These are phyloP conservation scores for Malus asiatica DNA, from an alignment of 306 rosid genomes.

Conservation along the genomic window DNA sequence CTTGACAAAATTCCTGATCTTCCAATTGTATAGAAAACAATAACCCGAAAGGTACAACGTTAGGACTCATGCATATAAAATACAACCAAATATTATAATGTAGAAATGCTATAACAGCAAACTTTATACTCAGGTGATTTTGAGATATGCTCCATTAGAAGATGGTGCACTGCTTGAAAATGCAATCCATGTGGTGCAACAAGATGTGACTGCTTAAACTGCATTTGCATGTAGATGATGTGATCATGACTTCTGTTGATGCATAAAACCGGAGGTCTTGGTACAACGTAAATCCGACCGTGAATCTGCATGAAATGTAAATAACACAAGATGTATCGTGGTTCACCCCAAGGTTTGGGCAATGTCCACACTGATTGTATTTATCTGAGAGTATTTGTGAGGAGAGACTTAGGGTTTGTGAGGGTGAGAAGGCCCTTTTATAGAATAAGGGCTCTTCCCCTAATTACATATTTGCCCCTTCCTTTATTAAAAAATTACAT, in stretches of 20 bases:
- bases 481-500: too few relatives aligned
- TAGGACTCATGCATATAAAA: constrained; percentile 12
- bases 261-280: too few relatives aligned
- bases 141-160: constrained; percentile 66
- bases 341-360: too few relatives aligned
- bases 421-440: too few relatives aligned
- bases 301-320: too few relatives aligned
- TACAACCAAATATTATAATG: constrained; percentile 11
- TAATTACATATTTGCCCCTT: too few relatives aligned
- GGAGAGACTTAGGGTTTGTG: too few relatives aligned
- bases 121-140: constrained; percentile 81
- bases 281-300: too few relatives aligned
- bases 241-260: constrained; percentile 1
- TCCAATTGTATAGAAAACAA: constrained; percentile 76
- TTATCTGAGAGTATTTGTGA: too few relatives aligned
- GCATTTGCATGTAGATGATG: constrained; percentile 19
- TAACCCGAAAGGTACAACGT: constrained; percentile 48
- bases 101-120: not conserved
- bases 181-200: constrained; percentile 71
- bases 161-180: constrained; percentile 60
- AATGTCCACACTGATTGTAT: too few relatives aligned
- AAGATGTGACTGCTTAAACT: constrained; percentile 70
- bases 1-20: not conserved
- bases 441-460: too few relatives aligned
- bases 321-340: too few relatives aligned